Base-by-base conservation (phyloP, 345 rosid genomes). In the Cardiospermum halicacabum region DNA sequence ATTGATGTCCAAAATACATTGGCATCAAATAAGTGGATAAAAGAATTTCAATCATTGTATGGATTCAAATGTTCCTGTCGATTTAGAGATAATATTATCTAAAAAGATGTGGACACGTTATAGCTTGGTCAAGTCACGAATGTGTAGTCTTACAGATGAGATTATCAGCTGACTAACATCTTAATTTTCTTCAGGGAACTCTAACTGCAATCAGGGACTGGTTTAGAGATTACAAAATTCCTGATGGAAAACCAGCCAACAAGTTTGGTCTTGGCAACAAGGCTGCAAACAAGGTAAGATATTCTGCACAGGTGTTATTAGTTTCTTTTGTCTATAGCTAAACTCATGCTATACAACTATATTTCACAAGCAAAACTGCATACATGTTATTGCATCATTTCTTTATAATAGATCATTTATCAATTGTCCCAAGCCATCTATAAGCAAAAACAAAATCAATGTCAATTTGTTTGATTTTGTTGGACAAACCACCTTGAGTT, bases 201-300 rank as follows among this genome's bases (percentile, higher is more conserved):
- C 83, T 95, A 1, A 84, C 89, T 26, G 90, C 92, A 25, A 84
- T 91, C 65, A 81, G 99, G 74, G 92, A 85, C 68, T 95, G 97
- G 99, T 91, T 95, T 66, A 86, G 96, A 70, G 97, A 95, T 75
- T 95, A 95, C 77, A 91, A 95, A 77, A 86, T 84, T 69, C 99
- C 96, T 4, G 99, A 95, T 73, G 99, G 96, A 39, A 95, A 95
- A 70, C 99, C 97, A 63, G 97, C 99, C 37, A 95, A 95, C 79
- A 87, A 73, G 78, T 95, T 95, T 69, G 99, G 89, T 68, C 96
- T 95, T 51, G 96, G 97, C 68, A 89, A 89, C 84, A 81, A 87
- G 77, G 86, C 97, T 50, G 96, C 88, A 34, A 82, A 71, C 81
- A 91, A 91, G 92, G 99, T 94, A 67, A 34, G 39, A 34, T 34